Evolutionary conservation across 179 eudicot genomes (phyloP).

Genomic region (Carnegiea gigantea): DNA sequence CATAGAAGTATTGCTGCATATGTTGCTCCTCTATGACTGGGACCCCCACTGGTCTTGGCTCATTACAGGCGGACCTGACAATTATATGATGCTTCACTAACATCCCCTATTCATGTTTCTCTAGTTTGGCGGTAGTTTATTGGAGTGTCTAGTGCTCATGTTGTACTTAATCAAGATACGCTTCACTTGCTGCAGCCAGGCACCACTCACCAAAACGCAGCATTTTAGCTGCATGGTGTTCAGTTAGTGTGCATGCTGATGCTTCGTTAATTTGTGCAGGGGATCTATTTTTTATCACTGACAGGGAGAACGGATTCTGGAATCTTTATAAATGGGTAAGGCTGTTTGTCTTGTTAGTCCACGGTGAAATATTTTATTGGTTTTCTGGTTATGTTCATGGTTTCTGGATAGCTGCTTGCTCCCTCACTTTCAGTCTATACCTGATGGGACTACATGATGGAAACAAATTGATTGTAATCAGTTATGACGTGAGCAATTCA

Average conservation of each 20-base stretch:
- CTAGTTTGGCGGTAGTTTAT: neutral
- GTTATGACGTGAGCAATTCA: neutral
- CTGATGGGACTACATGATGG: neutral
- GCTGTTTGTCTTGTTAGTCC: conserved; percentile 9
- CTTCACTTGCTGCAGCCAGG: conserved; percentile 12
- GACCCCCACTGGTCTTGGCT: neutral
- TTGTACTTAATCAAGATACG: neutral
- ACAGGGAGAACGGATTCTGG: conserved; percentile 92
- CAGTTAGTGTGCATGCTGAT: conserved; percentile 7
- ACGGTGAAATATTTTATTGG: neutral
- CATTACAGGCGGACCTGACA: neutral
- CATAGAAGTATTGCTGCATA: neutral
- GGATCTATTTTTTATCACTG: conserved; percentile 83
- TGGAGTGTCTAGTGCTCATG: neutral
- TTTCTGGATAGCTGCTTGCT: conserved; percentile 3
- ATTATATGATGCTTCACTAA: neutral
- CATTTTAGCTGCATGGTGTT: neutral
- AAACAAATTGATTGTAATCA: neutral
- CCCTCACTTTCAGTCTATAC: neutral
- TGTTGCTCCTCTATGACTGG: neutral
- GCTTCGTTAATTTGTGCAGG: conserved; percentile 51
- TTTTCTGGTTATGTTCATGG: conserved; percentile 1
- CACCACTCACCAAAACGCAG: neutral
- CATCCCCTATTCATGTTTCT: neutral
- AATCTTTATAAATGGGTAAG: conserved; percentile 94